Percentiles rank a stretch among this genome's conserved stretches.
Evolutionary conservation across 1,284 basidiomycete species (phyloP).

Genomic region (Tilletia caries): DNA sequence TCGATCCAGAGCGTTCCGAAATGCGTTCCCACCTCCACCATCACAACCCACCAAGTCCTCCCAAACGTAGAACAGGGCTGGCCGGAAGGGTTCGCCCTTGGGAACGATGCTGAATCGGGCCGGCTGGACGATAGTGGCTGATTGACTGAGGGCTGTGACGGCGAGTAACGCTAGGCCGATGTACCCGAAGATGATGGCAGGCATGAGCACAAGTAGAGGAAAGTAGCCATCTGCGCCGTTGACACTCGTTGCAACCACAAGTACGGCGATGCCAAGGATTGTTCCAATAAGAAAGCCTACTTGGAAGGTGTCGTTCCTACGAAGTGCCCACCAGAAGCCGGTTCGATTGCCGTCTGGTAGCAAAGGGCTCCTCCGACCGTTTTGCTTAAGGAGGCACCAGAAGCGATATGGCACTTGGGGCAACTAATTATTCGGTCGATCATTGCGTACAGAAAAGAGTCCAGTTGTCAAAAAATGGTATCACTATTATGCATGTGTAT

Average conservation of each 20-base stretch:
- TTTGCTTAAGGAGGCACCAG: neutral
- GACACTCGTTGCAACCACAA: neutral
- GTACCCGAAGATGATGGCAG: constrained; percentile 8
- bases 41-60: constrained; percentile 1
- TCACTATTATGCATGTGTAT: neutral
- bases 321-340: neutral
- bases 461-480: neutral
- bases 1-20: neutral
- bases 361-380: neutral
- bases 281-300: constrained; percentile 4
- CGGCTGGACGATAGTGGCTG: neutral
- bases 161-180: neutral
- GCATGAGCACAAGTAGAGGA: constrained; percentile 3
- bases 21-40: constrained; percentile 8
- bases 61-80: constrained; percentile 2
- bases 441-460: too few species aligned
- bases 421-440: too few species aligned
- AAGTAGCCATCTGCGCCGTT: neutral
- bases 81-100: neutral
- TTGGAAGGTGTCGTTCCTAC: constrained; percentile 3
- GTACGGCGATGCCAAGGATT: neutral
- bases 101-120: neutral
- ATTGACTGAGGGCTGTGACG: neutral
- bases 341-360: neutral
- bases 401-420: neutral